Evolutionary conservation across 23 red algal genomes (phyloP).

Genomic region (Chondrus crispus): DNA sequence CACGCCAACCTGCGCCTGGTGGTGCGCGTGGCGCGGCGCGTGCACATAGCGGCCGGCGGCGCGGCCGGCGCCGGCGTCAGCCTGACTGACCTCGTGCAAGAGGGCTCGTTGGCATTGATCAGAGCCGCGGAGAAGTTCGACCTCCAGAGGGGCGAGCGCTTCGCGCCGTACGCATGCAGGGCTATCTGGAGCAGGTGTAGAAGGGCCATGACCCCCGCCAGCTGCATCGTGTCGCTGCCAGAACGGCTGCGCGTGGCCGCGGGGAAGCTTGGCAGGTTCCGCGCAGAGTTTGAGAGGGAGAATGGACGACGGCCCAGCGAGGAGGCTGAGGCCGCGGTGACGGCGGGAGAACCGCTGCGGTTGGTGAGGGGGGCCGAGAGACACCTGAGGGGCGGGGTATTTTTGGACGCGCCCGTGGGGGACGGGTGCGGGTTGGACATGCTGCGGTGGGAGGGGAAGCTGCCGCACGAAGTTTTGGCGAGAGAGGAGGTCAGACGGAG

Average conservation of each 20-base stretch:
- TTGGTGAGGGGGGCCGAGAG: background rate
- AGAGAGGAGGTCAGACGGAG: background rate
- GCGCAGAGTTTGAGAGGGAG: no score
- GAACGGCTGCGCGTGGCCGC: background rate
- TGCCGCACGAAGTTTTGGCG: background rate
- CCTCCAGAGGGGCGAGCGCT: background rate
- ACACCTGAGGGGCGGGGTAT: background rate
- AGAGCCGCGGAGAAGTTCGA: constrained; percentile 82
- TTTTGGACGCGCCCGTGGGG: background rate
- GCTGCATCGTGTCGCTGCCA: constrained; percentile 41
- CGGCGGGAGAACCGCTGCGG: background rate
- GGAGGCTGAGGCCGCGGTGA: background rate
- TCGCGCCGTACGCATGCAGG: constrained; percentile 75
- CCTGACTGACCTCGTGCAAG: constrained; percentile 82
- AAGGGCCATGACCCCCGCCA: constrained; percentile 12
- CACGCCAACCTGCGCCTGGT: constrained; percentile 79
- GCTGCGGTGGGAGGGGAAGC: background rate
- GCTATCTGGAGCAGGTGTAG: constrained; percentile 39
- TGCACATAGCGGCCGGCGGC: background rate
- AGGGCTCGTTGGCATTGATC: constrained; percentile 80
- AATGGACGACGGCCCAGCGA: no score
- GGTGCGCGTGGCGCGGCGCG: constrained; percentile 48
- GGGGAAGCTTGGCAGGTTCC: no score
- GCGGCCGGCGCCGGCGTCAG: constrained; percentile 18
- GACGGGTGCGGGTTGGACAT: constrained; percentile 34